Base-by-base conservation (phyloP, 2,329 filamentous ascomycete species). In the Alternaria conjuncta region DNA sequence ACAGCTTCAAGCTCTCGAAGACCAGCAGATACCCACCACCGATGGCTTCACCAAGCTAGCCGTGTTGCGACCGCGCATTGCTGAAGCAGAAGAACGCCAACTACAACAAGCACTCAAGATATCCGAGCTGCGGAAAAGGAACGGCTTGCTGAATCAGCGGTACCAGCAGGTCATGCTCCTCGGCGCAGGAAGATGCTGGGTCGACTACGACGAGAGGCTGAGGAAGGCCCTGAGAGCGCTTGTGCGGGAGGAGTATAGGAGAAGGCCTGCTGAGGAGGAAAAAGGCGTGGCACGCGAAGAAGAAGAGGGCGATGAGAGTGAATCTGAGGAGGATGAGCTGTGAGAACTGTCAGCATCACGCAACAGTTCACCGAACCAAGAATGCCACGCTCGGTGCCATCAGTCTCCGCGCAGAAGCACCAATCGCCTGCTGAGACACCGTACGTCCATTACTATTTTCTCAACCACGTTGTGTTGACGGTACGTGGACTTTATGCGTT, bases 131-230 rank as follows among this genome's bases (percentile, higher is more conserved):
- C 86, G 88, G 76, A 86, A 81, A 65, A 86, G 85, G 68, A 94
- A 86, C 81, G 92, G 89, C 78, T 69, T 79, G 50, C 50, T 82
- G 11, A 78, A 83, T 59, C 78, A 80, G 78, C 78, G 66, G 36
- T 96, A 93, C 90, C 94, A 95, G 79, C 89, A 94, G 76, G 82
- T 87, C 23, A 88, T 89, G 4, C 84, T 96, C 46, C 82, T 97
- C 51, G 86, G 86, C 11, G 88, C 88, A 69, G 90, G 90, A 0
- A 87, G 89, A 69, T 86, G 87, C 61, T 90, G 93, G 82, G 90
- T 90, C 21, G 88, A 90, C 55, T 88, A 90, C 75, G 91, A 96
- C 79, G 85, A 87, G 32, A 84, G 91, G 54, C 79, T 94, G 12
- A 86, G 87, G 78, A 83, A 84, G 64, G 86, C 88, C 8, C 92